Percentiles rank a stretch among this genome's conserved stretches.
Conservation (phyloP, 129 eudicot species). For the Pseudognaphalium luteoalbum region DNA sequence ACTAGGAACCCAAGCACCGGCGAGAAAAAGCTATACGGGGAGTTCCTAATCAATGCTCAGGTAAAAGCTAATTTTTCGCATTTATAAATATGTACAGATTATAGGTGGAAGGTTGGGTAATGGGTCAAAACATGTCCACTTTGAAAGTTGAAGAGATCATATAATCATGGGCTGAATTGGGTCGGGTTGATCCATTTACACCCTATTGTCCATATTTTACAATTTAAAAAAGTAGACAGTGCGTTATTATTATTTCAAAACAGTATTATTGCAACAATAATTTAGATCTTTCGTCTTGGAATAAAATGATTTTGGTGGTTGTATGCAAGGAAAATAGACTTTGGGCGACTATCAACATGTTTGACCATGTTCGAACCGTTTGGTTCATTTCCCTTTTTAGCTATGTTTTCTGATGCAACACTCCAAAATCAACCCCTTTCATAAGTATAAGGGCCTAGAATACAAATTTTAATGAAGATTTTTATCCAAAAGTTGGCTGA, state of each 20-base stretch:
- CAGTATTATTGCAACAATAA: background rate
- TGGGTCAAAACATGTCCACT: background rate
- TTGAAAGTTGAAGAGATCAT: background rate
- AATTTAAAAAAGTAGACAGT: too few species aligned
- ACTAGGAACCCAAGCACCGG: conserved; percentile 99
- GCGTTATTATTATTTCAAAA: too few species aligned
- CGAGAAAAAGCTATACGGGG: conserved; percentile 94
- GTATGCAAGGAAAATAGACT: background rate
- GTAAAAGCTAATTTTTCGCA: conserved; percentile 28
- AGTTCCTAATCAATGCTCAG: conserved; percentile 94
- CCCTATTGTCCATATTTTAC: background rate
- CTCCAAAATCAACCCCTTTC: background rate
- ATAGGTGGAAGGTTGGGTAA: background rate
- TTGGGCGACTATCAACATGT: background rate
- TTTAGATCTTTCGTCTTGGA: background rate
- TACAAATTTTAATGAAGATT: background rate
- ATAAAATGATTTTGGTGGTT: background rate
- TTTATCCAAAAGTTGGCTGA: conserved; percentile 24
- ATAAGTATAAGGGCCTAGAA: background rate
- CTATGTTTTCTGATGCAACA: background rate
- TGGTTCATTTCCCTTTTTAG: background rate
- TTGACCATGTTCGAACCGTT: background rate
- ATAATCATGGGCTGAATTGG: background rate
- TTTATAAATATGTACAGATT: background rate
- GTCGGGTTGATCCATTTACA: background rate